A percentile compares a stretch with the other conserved stretches of the same genome.
phyloP scores from a whole-genome alignment of 140 eudicot genomes.

The Oenanthe javanica region DNA sequence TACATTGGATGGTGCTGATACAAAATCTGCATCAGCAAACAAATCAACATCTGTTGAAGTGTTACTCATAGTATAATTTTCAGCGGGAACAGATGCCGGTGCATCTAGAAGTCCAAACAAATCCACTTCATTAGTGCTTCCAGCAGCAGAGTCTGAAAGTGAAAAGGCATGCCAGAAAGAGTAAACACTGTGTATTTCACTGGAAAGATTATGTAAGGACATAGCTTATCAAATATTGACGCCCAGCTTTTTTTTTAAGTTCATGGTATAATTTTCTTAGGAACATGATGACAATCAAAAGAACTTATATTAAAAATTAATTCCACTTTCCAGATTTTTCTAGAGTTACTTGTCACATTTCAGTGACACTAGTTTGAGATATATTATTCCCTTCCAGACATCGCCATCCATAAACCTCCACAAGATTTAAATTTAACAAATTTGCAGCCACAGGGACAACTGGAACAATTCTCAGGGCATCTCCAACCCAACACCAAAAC shows the following conservation, averaged over 20 bases:
- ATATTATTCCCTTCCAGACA: not conserved
- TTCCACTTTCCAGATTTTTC: not conserved
- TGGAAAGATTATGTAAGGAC: not conserved
- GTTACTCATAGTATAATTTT: slow-evolving; percentile 25
- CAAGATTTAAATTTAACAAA: not conserved
- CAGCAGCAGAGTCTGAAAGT: slow-evolving; percentile 65
- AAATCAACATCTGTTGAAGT: slow-evolving; percentile 73
- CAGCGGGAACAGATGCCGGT: slow-evolving; percentile 48
- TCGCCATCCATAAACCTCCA: not conserved
- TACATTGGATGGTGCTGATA: slow-evolving; percentile 63
- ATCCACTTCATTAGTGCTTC: slow-evolving; percentile 66
- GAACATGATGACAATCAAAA: not conserved
- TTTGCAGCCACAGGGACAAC: not conserved
- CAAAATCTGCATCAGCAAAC: slow-evolving; percentile 94
- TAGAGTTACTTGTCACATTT: not conserved
- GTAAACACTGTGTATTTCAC: not conserved
- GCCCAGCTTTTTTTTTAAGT: not conserved
- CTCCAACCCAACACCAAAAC: no score
- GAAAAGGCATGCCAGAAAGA: not conserved
- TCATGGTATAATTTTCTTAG: not conserved
- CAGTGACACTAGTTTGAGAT: not conserved
- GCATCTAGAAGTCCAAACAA: slow-evolving; percentile 83
- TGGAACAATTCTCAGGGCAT: not conserved
- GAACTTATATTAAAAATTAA: not conserved
- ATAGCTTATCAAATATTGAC: not conserved